Base-by-base conservation (phyloP, 495 filamentous ascomycete species). In the Rostrohypoxylon terebratum region DNA sequence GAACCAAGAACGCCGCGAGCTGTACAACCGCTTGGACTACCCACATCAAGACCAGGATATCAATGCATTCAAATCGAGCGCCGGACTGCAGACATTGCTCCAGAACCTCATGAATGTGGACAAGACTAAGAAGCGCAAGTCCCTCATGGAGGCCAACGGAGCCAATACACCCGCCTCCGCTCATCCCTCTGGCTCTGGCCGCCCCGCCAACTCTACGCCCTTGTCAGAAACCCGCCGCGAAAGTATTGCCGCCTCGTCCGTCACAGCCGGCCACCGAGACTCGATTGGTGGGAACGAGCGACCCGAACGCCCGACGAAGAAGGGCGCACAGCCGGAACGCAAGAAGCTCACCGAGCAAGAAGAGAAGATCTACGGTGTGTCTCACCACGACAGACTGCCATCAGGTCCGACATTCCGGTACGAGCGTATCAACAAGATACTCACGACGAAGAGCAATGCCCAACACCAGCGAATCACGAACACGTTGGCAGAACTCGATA, bases 1-100 rank as follows among this genome's bases (percentile, higher is more conserved):
- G 72, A 90, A 93, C 73, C 89, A 92, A 68, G 94, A 97, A 74
- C 93, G 95, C 47, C 87, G 90, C 71, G 96, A 98, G 75, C 87
- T 98, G n/a, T 96, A 96, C 79, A 87, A 89, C 65, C 89, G 94
- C 63, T 89, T 98, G 10, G 94, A 97, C 66, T 89, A 90, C 65
- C 92, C 92, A 6, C 85, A 88, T 66, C 92, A 88, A 66, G 86
- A 90, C 38, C 84, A 89, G 66, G 86, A 86, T 67, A 87, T 87
- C 72, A 92, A 87, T 70, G 88, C 90, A 8, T 96, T 96, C 82
- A 90, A 90, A 68, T 89, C 90, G 40, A 94, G 91, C 66, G 85
- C 90, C 73, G 94, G 92, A 8, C 86, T 99, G 0, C 87, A 90
- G 25, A 87, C 89, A 57, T 87, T 99, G 11, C 87, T 97, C 51